A percentile compares a stretch with the other conserved stretches of the same genome.
These are phyloP conservation scores for Anaeromyces robustus DNA, from an alignment of 192 early-diverging fungal species.

Conservation along the genomic window DNA sequence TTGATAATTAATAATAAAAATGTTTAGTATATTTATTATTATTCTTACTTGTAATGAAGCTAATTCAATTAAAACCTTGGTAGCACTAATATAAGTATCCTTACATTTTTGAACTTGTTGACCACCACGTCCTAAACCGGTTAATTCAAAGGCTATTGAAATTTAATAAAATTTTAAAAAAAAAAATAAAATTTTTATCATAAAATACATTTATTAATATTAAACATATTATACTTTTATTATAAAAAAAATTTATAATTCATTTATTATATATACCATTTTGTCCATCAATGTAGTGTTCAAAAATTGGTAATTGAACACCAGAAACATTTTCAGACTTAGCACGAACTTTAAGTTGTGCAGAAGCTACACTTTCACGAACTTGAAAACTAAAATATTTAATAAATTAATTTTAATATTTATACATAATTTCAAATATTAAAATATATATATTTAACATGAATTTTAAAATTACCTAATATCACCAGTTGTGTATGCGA, in stretches of 20 bases:
- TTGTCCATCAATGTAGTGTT: constrained; percentile 66
- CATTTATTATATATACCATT: constrained; percentile 50
- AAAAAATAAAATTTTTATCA: constrained; percentile 1
- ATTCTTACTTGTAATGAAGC: constrained; percentile 80
- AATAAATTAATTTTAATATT: background rate
- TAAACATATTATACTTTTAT: background rate
- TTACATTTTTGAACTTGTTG: constrained; percentile 92
- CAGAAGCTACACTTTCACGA: constrained; percentile 81
- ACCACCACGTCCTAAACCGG: constrained; percentile 95
- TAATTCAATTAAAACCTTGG: constrained; percentile 88
- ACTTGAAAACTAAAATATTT: constrained; percentile 65
- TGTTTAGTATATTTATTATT: background rate
- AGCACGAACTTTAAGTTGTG: constrained; percentile 78
- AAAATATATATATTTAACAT: background rate
- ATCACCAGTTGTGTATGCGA: constrained; percentile 91
- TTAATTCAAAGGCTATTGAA: constrained; percentile 74
- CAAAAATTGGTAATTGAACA: constrained; percentile 85
- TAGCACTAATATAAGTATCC: constrained; percentile 85
- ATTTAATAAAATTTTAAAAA: background rate
- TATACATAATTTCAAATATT: too few relatives aligned
- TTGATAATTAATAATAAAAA: too few relatives aligned
- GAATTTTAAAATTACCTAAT: constrained; percentile 43
- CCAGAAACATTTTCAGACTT: constrained; percentile 97
- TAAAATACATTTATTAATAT: too few relatives aligned
- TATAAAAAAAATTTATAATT: background rate